Conservation (phyloP, 2,329 filamentous ascomycete species). For the Penicillium palitans region DNA sequence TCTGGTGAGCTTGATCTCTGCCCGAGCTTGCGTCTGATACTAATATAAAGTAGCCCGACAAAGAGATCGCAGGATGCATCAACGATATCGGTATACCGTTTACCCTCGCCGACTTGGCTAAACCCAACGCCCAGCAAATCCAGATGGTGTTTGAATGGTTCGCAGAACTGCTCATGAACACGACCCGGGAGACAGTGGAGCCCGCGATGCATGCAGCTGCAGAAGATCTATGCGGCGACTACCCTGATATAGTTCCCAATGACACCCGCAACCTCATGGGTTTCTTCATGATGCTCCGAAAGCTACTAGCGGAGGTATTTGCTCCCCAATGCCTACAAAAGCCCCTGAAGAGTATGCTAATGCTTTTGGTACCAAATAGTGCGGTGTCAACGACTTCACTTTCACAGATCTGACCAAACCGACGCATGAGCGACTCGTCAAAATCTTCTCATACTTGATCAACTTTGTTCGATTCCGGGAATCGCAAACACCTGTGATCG, state of each 20-base stretch:
- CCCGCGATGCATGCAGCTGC: conserved; percentile 92
- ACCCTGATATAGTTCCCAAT: conserved; percentile 75
- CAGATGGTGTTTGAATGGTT: conserved; percentile 99
- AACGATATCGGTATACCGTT: conserved; percentile 94
- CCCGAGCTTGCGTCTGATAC: not conserved
- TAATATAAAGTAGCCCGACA: conserved; percentile 53
- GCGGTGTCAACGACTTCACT: conserved; percentile 88
- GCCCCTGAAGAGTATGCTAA: not conserved
- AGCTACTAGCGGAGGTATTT: conserved; percentile 67
- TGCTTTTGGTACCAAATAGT: conserved; percentile 49
- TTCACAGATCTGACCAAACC: conserved; percentile 91
- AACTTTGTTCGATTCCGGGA: conserved; percentile 98
- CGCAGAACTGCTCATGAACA: conserved; percentile 88
- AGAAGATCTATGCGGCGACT: conserved; percentile 81
- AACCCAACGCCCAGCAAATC: conserved; percentile 90
- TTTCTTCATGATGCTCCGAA: conserved; percentile 82
- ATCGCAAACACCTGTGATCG: conserved; percentile 83
- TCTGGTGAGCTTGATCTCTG: conserved; percentile 44
- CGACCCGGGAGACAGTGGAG: conserved; percentile 87
- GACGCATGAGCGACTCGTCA: conserved; percentile 83
- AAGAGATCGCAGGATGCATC: conserved; percentile 94
- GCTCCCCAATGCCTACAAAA: not conserved
- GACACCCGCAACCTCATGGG: conserved; percentile 95
- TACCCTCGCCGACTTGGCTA: conserved; percentile 80
- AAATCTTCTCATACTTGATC: conserved; percentile 96